phyloP scores from a whole-genome alignment of 176 grass and related monocot genomes.

The Avena eriantha region DNA sequence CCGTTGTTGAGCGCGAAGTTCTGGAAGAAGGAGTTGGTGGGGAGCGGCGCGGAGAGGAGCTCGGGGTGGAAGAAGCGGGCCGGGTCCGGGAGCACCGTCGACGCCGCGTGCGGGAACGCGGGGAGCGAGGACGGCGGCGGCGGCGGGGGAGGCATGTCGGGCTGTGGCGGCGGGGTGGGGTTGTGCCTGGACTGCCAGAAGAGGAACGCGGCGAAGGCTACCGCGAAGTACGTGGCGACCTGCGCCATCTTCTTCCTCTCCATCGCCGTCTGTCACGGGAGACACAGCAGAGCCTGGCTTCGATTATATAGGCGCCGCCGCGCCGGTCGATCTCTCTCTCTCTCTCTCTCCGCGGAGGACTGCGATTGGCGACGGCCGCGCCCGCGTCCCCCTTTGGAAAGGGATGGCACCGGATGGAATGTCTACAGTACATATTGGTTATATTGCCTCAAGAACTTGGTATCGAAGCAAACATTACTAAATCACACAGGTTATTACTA shows the following conservation, averaged over 20 bases:
- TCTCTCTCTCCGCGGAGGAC: background rate
- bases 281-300: background rate
- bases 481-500: too few relatives aligned
- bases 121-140: background rate
- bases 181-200: conserved; percentile 29
- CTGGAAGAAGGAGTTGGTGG: conserved; percentile 97
- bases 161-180: background rate
- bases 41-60: conserved; percentile 77
- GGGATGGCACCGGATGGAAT: background rate
- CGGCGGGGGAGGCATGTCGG: conserved; percentile 19
- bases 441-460: background rate
- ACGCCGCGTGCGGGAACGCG: conserved; percentile 66
- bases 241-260: conserved; percentile 22
- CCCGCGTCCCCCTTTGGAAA: background rate
- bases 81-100: conserved; percentile 80
- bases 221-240: conserved; percentile 11
- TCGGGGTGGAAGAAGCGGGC: conserved; percentile 71
- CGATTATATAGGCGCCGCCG: background rate
- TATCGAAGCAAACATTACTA: background rate
- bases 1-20: conserved; percentile 90
- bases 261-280: background rate
- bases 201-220: conserved; percentile 19
- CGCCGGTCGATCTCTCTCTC: background rate
- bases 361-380: conserved; percentile 6
- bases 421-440: too few relatives aligned